Conservation (phyloP, 768 basidiomycete genomes). For the Termitomyces sp. region DNA sequence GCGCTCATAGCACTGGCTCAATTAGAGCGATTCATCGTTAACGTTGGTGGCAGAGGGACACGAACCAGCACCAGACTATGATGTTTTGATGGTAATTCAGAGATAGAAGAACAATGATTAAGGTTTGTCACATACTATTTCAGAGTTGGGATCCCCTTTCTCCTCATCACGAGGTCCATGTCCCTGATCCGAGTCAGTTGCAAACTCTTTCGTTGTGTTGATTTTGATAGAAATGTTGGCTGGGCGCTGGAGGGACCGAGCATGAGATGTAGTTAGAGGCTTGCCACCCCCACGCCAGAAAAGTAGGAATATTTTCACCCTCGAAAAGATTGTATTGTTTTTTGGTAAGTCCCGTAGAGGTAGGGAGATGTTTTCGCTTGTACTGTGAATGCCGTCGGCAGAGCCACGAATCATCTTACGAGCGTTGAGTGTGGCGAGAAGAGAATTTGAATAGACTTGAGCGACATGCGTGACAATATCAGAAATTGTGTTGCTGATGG, state of each 20-base stretch:
- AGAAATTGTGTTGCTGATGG: neutral
- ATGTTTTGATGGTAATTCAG: neutral
- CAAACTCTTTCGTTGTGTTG: conserved; percentile 47
- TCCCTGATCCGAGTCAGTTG: conserved; percentile 33
- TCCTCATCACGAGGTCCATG: conserved; percentile 17
- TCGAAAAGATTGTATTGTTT: conserved; percentile 23
- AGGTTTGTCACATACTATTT: conserved; percentile 5
- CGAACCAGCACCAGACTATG: conserved; percentile 2
- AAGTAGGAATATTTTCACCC: conserved; percentile 19
- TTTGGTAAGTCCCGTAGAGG: conserved; percentile 36
- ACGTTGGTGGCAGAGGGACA: conserved; percentile 7
- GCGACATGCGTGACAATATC: neutral
- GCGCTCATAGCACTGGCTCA: neutral
- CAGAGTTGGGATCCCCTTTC: conserved; percentile 12
- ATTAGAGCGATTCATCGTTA: neutral
- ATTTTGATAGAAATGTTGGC: conserved; percentile 52
- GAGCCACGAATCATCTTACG: conserved; percentile 41
- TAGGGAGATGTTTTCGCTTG: conserved; percentile 34
- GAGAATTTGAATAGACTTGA: conserved; percentile 54
- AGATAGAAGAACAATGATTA: neutral
- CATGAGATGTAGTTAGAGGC: neutral
- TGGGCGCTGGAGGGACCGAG: conserved; percentile 24
- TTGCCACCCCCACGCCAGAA: neutral
- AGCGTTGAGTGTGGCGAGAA: conserved; percentile 57
- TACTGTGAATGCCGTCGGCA: conserved; percentile 33